phyloP scores from a whole-genome alignment of 2,329 filamentous ascomycete species.

The Colletotrichum coccodes region DNA sequence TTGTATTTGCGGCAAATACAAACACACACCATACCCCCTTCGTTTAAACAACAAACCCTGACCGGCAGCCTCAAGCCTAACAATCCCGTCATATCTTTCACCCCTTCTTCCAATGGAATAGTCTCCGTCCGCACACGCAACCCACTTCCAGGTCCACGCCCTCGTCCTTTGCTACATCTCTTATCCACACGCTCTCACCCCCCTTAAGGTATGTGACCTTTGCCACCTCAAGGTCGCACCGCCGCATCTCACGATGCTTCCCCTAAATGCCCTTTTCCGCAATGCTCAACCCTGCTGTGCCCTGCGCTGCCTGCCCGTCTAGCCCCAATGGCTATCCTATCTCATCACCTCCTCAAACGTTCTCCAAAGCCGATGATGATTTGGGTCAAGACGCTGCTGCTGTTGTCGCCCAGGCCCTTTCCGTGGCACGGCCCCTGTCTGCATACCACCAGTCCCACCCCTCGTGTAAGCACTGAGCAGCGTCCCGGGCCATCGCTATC shows the following conservation, averaged over 20 bases:
- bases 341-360: background rate
- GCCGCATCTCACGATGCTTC: slow-evolving; percentile 18
- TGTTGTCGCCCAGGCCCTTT: background rate
- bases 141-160: background rate
- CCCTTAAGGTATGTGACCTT: background rate
- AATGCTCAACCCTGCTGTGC: background rate
- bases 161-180: background rate
- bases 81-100: background rate
- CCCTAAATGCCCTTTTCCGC: slow-evolving; percentile 4
- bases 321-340: background rate
- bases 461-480: background rate
- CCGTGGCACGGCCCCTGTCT: background rate
- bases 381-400: background rate
- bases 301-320: background rate
- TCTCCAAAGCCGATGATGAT: background rate
- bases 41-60: background rate
- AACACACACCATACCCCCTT: slow-evolving; percentile 7
- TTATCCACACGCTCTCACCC: background rate
- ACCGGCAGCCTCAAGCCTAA: slow-evolving; percentile 10
- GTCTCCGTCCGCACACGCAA: background rate
- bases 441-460: background rate
- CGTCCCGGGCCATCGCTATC: background rate
- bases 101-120: background rate
- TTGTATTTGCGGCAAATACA: no score
- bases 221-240: slow-evolving; percentile 8